phyloP scores from a whole-genome alignment of 2,329 filamentous ascomycete genomes.

The Colletotrichum liaoningense region DNA sequence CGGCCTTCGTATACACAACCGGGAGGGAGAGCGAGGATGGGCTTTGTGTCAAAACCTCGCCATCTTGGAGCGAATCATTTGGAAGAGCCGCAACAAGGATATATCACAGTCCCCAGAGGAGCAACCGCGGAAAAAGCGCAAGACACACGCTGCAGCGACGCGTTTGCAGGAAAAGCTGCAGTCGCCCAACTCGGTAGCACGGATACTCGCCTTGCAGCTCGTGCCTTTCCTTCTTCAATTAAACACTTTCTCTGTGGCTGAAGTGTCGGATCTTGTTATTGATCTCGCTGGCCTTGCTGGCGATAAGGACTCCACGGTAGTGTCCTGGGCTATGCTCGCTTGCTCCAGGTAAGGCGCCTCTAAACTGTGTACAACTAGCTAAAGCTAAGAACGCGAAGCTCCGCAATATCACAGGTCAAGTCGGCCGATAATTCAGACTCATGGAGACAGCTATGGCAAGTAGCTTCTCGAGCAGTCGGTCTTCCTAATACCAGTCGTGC shows the following conservation, averaged over 20 bases:
- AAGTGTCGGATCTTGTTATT: conserved; percentile 66
- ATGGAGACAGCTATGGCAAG: conserved; percentile 83
- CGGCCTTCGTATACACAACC: conserved; percentile 63
- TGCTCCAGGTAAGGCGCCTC: conserved; percentile 73
- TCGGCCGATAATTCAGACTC: conserved; percentile 47
- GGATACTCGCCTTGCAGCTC: conserved; percentile 66
- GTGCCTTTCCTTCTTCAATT: conserved; percentile 67
- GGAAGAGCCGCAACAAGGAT: conserved; percentile 40
- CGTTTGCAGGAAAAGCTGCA: conserved; percentile 62
- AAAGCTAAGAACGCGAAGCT: conserved; percentile 45
- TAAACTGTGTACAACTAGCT: background rate
- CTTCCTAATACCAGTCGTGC: conserved; percentile 79
- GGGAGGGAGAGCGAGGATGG: conserved; percentile 70
- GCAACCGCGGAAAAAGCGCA: conserved; percentile 65
- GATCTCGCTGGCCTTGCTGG: conserved; percentile 69
- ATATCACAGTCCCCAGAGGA: conserved; percentile 45
- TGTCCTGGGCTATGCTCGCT: conserved; percentile 88
- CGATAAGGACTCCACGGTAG: conserved; percentile 75
- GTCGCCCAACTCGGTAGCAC: conserved; percentile 55
- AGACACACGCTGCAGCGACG: conserved; percentile 54
- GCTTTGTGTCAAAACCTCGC: conserved; percentile 69
- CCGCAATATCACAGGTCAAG: conserved; percentile 40
- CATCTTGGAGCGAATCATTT: conserved; percentile 64
- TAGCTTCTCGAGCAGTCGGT: conserved; percentile 76
- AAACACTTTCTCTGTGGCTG: conserved; percentile 58